phyloP scores from a whole-genome alignment of 345 rosid species.

The Abelmoschus esculentus region DNA sequence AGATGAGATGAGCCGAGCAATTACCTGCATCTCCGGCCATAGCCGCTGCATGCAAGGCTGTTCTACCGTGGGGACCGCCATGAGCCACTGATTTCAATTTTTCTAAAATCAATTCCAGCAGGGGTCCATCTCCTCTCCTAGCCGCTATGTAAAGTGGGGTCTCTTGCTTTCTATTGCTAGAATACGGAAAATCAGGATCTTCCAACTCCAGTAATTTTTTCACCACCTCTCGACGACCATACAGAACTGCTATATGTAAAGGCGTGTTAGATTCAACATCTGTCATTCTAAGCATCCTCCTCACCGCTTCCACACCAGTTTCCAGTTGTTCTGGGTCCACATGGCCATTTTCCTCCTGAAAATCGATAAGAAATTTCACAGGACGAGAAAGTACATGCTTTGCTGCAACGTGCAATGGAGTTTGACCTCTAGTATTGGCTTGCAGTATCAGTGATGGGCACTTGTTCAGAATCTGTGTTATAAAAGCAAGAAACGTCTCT shows the following conservation, averaged over 20 bases:
- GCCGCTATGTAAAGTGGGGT: constrained; percentile 15
- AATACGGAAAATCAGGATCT: background rate
- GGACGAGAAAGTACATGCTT: background rate
- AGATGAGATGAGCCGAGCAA: background rate
- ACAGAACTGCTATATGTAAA: background rate
- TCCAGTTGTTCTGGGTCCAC: background rate
- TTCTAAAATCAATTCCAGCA: background rate
- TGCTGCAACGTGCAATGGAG: constrained; percentile 14
- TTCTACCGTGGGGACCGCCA: constrained; percentile 1
- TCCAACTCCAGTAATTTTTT: background rate
- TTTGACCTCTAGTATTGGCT: constrained; percentile 2
- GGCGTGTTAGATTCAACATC: background rate
- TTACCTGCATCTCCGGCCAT: background rate
- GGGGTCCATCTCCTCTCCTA: background rate
- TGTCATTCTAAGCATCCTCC: background rate
- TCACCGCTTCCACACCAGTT: background rate
- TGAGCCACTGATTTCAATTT: background rate
- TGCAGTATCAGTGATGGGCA: too few species aligned
- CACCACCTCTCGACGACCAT: background rate
- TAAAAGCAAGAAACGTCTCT: too few species aligned
- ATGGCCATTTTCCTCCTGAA: background rate
- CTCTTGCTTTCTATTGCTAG: background rate
- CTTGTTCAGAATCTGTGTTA: too few species aligned
- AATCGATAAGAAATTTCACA: background rate
- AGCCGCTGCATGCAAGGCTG: constrained; percentile 12